These are phyloP conservation scores for Sporisorium reilianum DNA, from an alignment of 1,284 basidiomycete species.

Conservation along the genomic window DNA sequence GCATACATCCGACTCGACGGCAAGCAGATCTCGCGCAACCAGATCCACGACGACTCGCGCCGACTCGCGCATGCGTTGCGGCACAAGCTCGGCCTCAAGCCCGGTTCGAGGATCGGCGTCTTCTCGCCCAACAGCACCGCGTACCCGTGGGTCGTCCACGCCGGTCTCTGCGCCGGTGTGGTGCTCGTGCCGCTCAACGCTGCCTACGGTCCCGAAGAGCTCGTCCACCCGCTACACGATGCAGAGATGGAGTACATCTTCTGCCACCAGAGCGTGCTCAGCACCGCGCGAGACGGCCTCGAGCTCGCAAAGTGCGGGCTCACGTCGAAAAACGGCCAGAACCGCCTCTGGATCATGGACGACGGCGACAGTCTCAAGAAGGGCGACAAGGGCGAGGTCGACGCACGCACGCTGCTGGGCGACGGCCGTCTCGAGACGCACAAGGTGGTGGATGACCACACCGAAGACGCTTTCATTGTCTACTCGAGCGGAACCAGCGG, in stretches of 20 bases:
- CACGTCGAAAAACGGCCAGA: slow-evolving; percentile 45
- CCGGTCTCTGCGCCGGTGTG: slow-evolving; percentile 54
- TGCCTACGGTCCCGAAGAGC: slow-evolving; percentile 63
- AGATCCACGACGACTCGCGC: slow-evolving; percentile 48
- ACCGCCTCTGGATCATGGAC: slow-evolving; percentile 62
- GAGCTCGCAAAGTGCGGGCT: slow-evolving; percentile 39
- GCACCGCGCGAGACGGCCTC: slow-evolving; percentile 49
- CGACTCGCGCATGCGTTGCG: slow-evolving; percentile 54
- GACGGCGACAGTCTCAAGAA: slow-evolving; percentile 57
- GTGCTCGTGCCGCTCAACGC: slow-evolving; percentile 62
- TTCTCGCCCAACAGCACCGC: slow-evolving; percentile 64
- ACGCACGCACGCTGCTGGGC: slow-evolving; percentile 48
- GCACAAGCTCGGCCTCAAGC: slow-evolving; percentile 52
- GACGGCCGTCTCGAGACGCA: slow-evolving; percentile 43
- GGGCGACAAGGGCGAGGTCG: slow-evolving; percentile 49
- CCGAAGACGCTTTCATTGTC: slow-evolving; percentile 56
- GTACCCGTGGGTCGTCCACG: slow-evolving; percentile 56
- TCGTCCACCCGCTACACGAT: slow-evolving; percentile 60
- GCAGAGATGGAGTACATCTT: slow-evolving; percentile 57
- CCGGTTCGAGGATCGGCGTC: slow-evolving; percentile 58
- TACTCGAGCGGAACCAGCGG: slow-evolving; percentile 67
- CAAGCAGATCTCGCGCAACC: slow-evolving; percentile 51
- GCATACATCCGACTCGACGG: slow-evolving; percentile 60
- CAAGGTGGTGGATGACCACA: slow-evolving; percentile 45
- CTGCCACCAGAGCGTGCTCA: slow-evolving; percentile 51